Conservation (phyloP, 176 grass and related monocot genomes). For the Oryza punctata region DNA sequence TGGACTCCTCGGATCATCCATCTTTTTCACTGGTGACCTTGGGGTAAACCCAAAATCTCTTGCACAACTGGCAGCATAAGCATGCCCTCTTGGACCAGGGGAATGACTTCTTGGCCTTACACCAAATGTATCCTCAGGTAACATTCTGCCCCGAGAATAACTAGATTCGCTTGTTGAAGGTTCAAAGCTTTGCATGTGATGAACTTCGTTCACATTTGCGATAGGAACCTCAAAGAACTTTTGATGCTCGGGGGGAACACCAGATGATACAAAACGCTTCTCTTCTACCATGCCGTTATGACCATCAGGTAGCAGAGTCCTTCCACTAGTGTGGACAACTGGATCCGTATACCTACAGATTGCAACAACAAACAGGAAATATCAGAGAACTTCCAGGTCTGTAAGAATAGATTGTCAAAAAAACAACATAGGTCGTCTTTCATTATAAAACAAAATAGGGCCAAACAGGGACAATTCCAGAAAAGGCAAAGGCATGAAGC, state of each 20-base stretch:
- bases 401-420: not conserved
- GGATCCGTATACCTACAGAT: conserved; percentile 45
- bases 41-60: conserved; percentile 47
- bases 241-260: conserved; percentile 21
- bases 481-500: not conserved
- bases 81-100: conserved; percentile 38
- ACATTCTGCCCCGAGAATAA: conserved; percentile 35
- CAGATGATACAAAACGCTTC: conserved; percentile 32
- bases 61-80: conserved; percentile 23
- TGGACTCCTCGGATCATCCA: conserved; percentile 34
- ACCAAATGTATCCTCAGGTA: conserved; percentile 39
- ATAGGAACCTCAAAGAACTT: conserved; percentile 28
- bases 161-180: conserved; percentile 30
- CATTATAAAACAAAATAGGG: conserved; percentile 2
- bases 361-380: conserved; percentile 29
- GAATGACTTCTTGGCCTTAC: conserved; percentile 41
- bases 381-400: conserved; percentile 22
- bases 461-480: not conserved
- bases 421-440: not conserved
- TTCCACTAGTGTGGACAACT: conserved; percentile 36
- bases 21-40: conserved; percentile 31
- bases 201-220: conserved; percentile 29
- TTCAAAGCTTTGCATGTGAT: conserved; percentile 33
- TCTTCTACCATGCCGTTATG: conserved; percentile 44
- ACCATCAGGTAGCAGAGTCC: conserved; percentile 31